A percentile compares a stretch with the other conserved stretches of the same genome.
phyloP scores from a whole-genome alignment of 2,329 filamentous ascomycete species.

The Biscogniauxia sp. region DNA sequence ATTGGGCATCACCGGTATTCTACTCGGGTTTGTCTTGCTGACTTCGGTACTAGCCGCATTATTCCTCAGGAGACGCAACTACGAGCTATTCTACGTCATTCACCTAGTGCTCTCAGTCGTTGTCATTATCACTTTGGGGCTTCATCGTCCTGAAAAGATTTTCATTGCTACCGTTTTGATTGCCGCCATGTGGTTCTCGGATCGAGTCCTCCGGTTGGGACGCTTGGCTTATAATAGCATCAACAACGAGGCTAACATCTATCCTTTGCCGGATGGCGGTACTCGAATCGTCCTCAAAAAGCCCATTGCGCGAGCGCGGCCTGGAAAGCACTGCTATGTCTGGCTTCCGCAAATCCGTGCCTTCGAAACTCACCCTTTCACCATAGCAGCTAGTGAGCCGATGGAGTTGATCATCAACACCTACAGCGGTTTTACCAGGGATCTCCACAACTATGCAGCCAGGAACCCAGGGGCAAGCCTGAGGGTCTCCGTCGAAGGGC shows the following conservation, averaged over 20 bases:
- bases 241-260: slow-evolving; percentile 40
- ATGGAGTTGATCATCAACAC: slow-evolving; percentile 59
- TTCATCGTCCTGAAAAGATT: slow-evolving; percentile 43
- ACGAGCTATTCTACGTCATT: slow-evolving; percentile 46
- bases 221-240: slow-evolving; percentile 37
- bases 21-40: slow-evolving; percentile 37
- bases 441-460: slow-evolving; percentile 51
- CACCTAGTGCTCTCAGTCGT: slow-evolving; percentile 43
- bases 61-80: slow-evolving; percentile 37
- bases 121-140: slow-evolving; percentile 38
- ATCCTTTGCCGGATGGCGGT: slow-evolving; percentile 43
- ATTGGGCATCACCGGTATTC: slow-evolving; percentile 36
- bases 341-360: slow-evolving; percentile 59
- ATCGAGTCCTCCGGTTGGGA: slow-evolving; percentile 40
- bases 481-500: slow-evolving; percentile 54
- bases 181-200: slow-evolving; percentile 41
- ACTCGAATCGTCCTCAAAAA: slow-evolving; percentile 48
- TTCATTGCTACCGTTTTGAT: slow-evolving; percentile 39
- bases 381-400: slow-evolving; percentile 51
- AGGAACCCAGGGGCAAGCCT: slow-evolving; percentile 48
- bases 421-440: slow-evolving; percentile 57
- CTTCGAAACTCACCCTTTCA: slow-evolving; percentile 63
- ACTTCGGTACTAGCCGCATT: slow-evolving; percentile 35
- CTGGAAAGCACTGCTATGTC: slow-evolving; percentile 62
- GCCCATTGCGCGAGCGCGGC: slow-evolving; percentile 40